Conservation (phyloP, 257 asterid species). For the Agastache rugosa region DNA sequence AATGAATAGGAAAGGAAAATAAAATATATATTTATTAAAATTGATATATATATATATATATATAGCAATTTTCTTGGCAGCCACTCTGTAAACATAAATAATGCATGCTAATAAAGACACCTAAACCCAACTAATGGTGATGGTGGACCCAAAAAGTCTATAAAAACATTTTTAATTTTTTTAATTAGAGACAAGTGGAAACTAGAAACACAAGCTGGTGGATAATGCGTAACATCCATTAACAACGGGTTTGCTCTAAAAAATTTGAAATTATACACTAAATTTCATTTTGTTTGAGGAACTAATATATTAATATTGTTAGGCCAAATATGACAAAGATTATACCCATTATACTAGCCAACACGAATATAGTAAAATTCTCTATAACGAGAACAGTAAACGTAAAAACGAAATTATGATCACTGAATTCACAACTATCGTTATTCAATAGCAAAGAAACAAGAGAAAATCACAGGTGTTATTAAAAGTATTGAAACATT, state of each 20-base stretch:
- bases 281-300: no score
- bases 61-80: background rate
- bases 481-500: conserved; percentile 36
- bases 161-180: conserved; percentile 15
- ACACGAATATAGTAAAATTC: background rate
- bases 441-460: conserved; percentile 16
- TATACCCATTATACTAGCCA: background rate
- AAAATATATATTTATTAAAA: background rate
- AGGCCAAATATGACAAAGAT: background rate
- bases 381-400: background rate
- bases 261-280: background rate
- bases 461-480: conserved; percentile 28
- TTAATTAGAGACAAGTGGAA: conserved; percentile 37
- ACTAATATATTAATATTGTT: no score
- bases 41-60: no score
- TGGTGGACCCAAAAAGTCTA: conserved; percentile 46
- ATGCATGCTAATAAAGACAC: conserved; percentile 32
- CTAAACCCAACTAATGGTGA: conserved; percentile 37
- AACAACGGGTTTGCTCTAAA: conserved; percentile 1
- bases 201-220: conserved; percentile 49
- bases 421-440: background rate
- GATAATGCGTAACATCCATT: conserved; percentile 53
- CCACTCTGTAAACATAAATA: background rate
- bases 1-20: background rate
- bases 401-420: background rate